A percentile compares a stretch with the other conserved stretches of the same genome.
phyloP scores from a whole-genome alignment of 2,329 filamentous ascomycete species.

The Neofusicoccum parvum region DNA sequence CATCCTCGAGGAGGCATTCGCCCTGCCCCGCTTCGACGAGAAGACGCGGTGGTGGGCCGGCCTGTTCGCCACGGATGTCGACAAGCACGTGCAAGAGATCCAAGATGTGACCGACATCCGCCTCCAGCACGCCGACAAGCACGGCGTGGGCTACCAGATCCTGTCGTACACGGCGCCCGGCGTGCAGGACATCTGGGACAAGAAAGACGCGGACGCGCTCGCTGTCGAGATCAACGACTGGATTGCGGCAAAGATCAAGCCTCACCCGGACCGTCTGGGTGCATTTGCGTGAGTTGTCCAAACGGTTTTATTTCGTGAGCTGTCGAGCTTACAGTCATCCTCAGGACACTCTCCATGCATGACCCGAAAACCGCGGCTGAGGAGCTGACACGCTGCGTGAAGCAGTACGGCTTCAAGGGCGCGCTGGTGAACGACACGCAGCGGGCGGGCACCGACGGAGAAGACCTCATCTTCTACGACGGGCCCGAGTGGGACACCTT shows the following conservation, averaged over 20 bases:
- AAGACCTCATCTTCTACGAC: conserved; percentile 37
- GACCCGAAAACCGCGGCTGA: conserved; percentile 34
- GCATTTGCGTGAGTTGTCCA: conserved; percentile 40
- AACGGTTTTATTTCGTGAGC: neutral
- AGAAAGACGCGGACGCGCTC: conserved; percentile 46
- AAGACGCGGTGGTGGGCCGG: conserved; percentile 64
- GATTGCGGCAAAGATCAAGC: conserved; percentile 46
- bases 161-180: conserved; percentile 53
- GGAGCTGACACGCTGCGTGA: conserved; percentile 34
- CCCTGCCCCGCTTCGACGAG: conserved; percentile 60
- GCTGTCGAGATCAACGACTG: conserved; percentile 53
- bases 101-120: conserved; percentile 46
- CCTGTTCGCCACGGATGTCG: conserved; percentile 61
- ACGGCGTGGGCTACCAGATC: conserved; percentile 52
- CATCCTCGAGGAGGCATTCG: conserved; percentile 64
- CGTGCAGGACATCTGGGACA: conserved; percentile 51
- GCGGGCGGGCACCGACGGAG: conserved; percentile 32
- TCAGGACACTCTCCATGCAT: conserved; percentile 34
- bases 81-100: conserved; percentile 61
- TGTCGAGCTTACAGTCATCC: conserved; percentile 15
- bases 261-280: conserved; percentile 46
- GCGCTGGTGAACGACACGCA: conserved; percentile 53
- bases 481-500: conserved; percentile 35
- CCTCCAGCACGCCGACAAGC: conserved; percentile 47
- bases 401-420: conserved; percentile 60